Conservation (phyloP, 1,284 basidiomycete species). For the Phellopilus nigrolimitatus region DNA sequence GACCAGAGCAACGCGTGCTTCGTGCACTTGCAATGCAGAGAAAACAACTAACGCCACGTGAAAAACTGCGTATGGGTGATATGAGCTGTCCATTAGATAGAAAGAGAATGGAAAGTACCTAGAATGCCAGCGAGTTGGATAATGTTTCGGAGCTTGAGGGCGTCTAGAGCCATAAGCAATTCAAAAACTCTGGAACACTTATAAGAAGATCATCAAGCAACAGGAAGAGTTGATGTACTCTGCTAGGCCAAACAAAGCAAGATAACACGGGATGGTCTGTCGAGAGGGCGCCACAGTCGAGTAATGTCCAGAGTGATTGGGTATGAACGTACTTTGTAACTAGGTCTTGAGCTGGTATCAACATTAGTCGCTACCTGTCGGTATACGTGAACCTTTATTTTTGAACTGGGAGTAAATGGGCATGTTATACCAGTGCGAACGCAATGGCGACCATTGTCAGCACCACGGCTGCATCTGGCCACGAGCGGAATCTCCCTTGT, state of each 20-base stretch:
- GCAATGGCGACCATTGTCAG: constrained; percentile 40
- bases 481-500: not conserved
- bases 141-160: constrained; percentile 66
- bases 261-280: constrained; percentile 79
- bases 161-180: constrained; percentile 36
- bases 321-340: constrained; percentile 47
- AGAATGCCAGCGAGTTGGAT: constrained; percentile 74
- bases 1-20: constrained; percentile 60
- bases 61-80: constrained; percentile 45
- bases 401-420: not conserved
- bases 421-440: constrained; percentile 31
- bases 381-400: not conserved
- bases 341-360: constrained; percentile 32
- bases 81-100: not conserved
- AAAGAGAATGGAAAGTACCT: constrained; percentile 27
- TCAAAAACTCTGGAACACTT: constrained; percentile 22
- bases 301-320: not conserved
- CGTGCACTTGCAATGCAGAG: constrained; percentile 67
- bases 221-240: constrained; percentile 44
- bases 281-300: constrained; percentile 7
- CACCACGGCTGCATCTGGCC: constrained; percentile 45
- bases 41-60: constrained; percentile 69
- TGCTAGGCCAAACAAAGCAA: constrained; percentile 75
- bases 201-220: constrained; percentile 46
- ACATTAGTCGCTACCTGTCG: constrained; percentile 52